These are phyloP conservation scores for Xylaria venustula DNA, from an alignment of 495 filamentous ascomycete genomes.

Conservation along the genomic window DNA sequence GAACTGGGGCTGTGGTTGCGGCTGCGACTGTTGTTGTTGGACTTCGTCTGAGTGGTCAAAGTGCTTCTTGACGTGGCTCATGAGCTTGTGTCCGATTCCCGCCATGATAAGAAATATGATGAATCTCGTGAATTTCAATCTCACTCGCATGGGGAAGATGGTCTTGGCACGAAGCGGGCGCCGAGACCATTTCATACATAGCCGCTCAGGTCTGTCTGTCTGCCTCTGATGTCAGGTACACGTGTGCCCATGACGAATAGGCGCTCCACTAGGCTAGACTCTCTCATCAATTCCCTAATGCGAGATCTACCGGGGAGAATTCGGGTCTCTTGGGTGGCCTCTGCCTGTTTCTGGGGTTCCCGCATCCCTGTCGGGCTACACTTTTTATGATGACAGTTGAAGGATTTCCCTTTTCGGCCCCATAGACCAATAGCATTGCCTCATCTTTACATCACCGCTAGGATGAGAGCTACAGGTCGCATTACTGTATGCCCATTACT, in stretches of 20 bases:
- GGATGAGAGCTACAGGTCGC: too few species aligned
- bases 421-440: conserved; percentile 11
- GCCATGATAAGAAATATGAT: conserved; percentile 14
- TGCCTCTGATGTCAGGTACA: not conserved
- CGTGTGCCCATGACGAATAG: conserved; percentile 3
- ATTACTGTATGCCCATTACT: too few species aligned
- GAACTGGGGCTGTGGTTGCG: not conserved
- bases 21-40: not conserved
- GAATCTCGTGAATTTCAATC: conserved; percentile 2
- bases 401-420: conserved; percentile 12
- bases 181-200: conserved; percentile 2
- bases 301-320: not conserved
- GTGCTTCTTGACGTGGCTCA: conserved; percentile 8
- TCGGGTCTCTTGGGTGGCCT: not conserved
- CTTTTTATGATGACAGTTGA: not conserved
- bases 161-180: conserved; percentile 1
- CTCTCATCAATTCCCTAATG: too few species aligned
- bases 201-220: not conserved
- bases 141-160: not conserved
- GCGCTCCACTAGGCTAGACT: not conserved
- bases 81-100: conserved; percentile 10
- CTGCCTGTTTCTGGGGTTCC: not conserved
- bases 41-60: not conserved
- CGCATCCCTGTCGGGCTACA: not conserved
- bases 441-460: too few species aligned